A percentile compares a stretch with the other conserved stretches of the same genome.
These are phyloP conservation scores for Mortierella sp. DNA, from an alignment of 371 early-diverging fungal species.

Conservation along the genomic window DNA sequence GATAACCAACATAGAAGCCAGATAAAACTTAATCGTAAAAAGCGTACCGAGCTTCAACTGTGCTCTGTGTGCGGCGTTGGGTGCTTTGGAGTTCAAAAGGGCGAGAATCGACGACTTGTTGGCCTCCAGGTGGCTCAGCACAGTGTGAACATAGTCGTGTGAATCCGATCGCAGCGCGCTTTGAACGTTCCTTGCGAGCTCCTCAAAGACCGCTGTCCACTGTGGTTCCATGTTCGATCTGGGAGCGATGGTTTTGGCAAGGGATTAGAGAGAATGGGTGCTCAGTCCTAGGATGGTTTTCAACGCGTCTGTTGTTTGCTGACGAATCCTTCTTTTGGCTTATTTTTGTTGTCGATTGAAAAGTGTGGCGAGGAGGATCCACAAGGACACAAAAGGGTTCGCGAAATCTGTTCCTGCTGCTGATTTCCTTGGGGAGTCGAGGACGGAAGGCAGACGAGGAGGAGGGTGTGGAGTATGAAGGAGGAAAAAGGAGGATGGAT, in stretches of 20 bases:
- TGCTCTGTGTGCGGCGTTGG: conserved; percentile 51
- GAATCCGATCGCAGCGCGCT: conserved; percentile 43
- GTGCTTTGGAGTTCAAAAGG: conserved; percentile 30
- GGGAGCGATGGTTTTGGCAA: background rate
- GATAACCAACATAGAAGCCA: background rate
- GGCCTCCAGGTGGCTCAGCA: conserved; percentile 39
- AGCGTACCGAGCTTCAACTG: conserved; percentile 54
- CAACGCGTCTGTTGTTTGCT: conserved; percentile 2
- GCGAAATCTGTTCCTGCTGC: conserved; percentile 1
- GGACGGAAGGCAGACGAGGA: conserved; percentile 4
- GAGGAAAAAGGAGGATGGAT: background rate
- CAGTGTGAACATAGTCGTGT: conserved; percentile 40
- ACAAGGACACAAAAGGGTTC: background rate
- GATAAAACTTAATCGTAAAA: background rate
- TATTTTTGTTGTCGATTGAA: background rate
- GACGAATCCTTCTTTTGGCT: background rate
- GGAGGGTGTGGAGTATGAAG: background rate
- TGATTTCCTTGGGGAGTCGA: background rate
- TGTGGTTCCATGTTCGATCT: conserved; percentile 37
- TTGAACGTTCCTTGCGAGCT: conserved; percentile 32
- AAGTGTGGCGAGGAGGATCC: background rate
- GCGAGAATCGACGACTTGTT: conserved; percentile 29
- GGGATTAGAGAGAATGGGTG: background rate
- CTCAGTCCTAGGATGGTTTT: background rate
- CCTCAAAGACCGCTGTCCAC: conserved; percentile 54